Conservation (phyloP, 345 rosid genomes). For the Excoecaria cochinchinensis region DNA sequence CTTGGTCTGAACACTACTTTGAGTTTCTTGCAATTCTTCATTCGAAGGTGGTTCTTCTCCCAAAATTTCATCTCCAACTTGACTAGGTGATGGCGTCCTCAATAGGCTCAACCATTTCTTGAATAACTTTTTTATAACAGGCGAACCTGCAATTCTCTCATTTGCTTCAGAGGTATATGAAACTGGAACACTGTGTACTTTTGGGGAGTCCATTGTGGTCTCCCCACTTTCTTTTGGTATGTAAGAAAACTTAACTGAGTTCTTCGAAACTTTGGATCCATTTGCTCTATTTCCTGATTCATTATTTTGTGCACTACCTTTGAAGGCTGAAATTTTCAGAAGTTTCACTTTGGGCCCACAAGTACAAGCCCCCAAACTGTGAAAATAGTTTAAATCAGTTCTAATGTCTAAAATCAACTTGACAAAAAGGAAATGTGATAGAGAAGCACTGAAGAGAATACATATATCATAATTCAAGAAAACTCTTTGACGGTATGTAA, state of each 20-base stretch:
- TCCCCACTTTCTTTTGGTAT: constrained; percentile 62
- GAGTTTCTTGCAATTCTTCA: constrained; percentile 27
- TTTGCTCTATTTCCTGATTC: constrained; percentile 51
- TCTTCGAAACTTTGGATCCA: constrained; percentile 54
- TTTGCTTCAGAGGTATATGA: constrained; percentile 61
- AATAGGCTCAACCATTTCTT: constrained; percentile 75
- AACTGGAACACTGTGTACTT: constrained; percentile 56
- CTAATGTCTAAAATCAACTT: constrained; percentile 16
- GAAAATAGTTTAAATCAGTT: constrained; percentile 31
- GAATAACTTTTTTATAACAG: constrained; percentile 72
- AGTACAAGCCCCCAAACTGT: constrained; percentile 62
- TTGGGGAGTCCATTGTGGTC: constrained; percentile 48
- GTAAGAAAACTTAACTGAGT: constrained; percentile 65
- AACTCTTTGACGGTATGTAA: not conserved
- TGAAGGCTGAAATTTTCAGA: constrained; percentile 68
- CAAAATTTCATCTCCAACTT: constrained; percentile 50
- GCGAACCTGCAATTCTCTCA: constrained; percentile 53
- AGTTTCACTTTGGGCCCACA: constrained; percentile 49
- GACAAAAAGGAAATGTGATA: constrained; percentile 1
- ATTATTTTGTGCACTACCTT: constrained; percentile 61
- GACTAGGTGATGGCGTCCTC: constrained; percentile 51
- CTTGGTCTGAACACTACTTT: constrained; percentile 29
- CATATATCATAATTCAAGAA: not conserved
- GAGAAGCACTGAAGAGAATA: constrained; percentile 3
- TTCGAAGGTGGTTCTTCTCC: constrained; percentile 46